A percentile compares a stretch with the other conserved stretches of the same genome.
phyloP scores from a whole-genome alignment of 1,284 basidiomycete species.

The Austroboletus niveus region DNA sequence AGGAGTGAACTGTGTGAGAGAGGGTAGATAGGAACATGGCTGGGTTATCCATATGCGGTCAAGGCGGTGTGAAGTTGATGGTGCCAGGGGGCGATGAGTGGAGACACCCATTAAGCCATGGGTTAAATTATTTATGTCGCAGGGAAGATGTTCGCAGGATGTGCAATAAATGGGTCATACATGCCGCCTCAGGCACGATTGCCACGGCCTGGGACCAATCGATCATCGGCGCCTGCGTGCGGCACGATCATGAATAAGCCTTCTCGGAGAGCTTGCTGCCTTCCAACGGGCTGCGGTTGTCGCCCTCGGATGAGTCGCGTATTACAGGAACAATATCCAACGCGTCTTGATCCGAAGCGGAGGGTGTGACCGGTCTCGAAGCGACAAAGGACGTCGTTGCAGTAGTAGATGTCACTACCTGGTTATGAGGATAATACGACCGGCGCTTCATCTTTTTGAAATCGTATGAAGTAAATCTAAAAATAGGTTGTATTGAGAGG shows the following conservation, averaged over 20 bases:
- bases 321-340: slow-evolving; percentile 15
- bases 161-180: slow-evolving; percentile 28
- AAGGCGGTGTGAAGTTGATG: slow-evolving; percentile 7
- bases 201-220: neutral
- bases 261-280: slow-evolving; percentile 24
- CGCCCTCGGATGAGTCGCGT: slow-evolving; percentile 23
- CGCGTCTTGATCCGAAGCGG: slow-evolving; percentile 26
- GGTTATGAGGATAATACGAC: slow-evolving; percentile 80
- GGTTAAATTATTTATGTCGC: slow-evolving; percentile 20
- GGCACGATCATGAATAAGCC: slow-evolving; percentile 26
- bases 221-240: neutral
- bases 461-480: slow-evolving; percentile 78
- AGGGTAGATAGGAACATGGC: slow-evolving; percentile 10
- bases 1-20: neutral
- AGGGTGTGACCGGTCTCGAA: slow-evolving; percentile 48
- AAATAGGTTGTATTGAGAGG: neutral
- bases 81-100: slow-evolving; percentile 11
- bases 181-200: slow-evolving; percentile 10
- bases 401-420: slow-evolving; percentile 49
- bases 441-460: slow-evolving; percentile 81
- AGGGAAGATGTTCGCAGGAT: slow-evolving; percentile 18
- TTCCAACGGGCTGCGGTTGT: slow-evolving; percentile 19
- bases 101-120: slow-evolving; percentile 18
- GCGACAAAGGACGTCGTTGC: slow-evolving; percentile 40
- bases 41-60: slow-evolving; percentile 16